Conservation (phyloP, 2,329 filamentous ascomycete genomes). For the Davidsoniella virescens region DNA sequence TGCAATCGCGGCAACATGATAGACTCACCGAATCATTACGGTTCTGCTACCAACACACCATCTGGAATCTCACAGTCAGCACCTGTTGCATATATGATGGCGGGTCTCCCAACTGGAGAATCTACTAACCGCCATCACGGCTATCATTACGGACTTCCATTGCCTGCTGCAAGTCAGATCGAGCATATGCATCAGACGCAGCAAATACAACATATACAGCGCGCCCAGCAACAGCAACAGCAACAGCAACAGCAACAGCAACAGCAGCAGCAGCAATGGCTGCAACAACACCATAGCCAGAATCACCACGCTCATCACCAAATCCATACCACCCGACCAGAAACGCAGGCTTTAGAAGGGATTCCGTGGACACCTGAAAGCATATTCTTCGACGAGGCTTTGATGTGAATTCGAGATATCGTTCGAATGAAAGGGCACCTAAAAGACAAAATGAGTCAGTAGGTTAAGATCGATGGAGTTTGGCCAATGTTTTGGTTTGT, state of each 20-base stretch:
- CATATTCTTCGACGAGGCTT: neutral
- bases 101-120: too few relatives aligned
- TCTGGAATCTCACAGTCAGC: neutral
- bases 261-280: neutral
- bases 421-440: too few relatives aligned
- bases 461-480: neutral
- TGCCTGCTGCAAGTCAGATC: constrained; percentile 4
- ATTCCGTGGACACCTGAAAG: neutral
- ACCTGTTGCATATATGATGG: neutral
- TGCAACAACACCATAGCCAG: neutral
- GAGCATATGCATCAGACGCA: constrained; percentile 8
- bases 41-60: too few relatives aligned
- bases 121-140: too few relatives aligned
- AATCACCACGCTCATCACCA: neutral
- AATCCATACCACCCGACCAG: neutral
- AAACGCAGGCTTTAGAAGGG: neutral
- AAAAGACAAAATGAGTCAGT: neutral
- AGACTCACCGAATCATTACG: too few relatives aligned
- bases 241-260: neutral
- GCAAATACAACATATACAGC: neutral
- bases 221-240: neutral
- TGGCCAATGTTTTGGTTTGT: neutral
- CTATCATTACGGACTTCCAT: neutral
- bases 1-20: too few relatives aligned
- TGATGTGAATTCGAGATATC: neutral